Percentiles rank a stretch among this genome's conserved stretches.
These are phyloP conservation scores for Penstemon barbatus DNA, from an alignment of 257 asterid genomes.

Conservation along the genomic window DNA sequence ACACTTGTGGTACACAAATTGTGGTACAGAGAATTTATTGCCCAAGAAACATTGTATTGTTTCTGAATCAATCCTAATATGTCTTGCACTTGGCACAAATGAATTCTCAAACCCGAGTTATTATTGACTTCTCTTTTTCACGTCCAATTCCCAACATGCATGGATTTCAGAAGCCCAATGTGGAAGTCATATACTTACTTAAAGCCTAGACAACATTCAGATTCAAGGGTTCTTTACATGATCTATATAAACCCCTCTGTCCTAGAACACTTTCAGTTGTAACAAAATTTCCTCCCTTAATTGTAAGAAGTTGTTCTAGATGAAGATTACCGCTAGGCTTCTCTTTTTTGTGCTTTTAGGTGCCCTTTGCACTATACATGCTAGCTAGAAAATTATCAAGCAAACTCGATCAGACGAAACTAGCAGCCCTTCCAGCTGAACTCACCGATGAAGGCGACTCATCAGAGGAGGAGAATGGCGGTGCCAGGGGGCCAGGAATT, in stretches of 20 bases:
- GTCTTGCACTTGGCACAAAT: background rate
- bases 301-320: background rate
- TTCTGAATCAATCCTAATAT: background rate
- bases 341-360: constrained; percentile 21
- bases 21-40: too few relatives aligned
- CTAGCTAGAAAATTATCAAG: constrained; percentile 23
- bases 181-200: constrained; percentile 22
- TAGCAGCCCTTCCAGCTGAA: background rate
- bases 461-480: background rate
- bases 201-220: constrained; percentile 1
- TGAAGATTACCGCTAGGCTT: constrained; percentile 24
- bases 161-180: constrained; percentile 25
- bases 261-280: background rate
- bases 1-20: too few relatives aligned
- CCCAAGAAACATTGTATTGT: background rate
- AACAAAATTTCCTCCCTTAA: background rate
- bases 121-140: background rate
- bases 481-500: constrained; percentile 22
- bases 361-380: constrained; percentile 10
- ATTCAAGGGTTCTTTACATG: background rate
- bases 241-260: constrained; percentile 13
- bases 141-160: constrained; percentile 32
- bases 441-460: constrained; percentile 4
- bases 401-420: background rate
- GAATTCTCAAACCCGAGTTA: background rate